Percentiles rank a stretch among this genome's conserved stretches.
These are phyloP conservation scores for Arthrinium phaeospermum DNA, from an alignment of 2,329 filamentous ascomycete genomes.

Conservation along the genomic window DNA sequence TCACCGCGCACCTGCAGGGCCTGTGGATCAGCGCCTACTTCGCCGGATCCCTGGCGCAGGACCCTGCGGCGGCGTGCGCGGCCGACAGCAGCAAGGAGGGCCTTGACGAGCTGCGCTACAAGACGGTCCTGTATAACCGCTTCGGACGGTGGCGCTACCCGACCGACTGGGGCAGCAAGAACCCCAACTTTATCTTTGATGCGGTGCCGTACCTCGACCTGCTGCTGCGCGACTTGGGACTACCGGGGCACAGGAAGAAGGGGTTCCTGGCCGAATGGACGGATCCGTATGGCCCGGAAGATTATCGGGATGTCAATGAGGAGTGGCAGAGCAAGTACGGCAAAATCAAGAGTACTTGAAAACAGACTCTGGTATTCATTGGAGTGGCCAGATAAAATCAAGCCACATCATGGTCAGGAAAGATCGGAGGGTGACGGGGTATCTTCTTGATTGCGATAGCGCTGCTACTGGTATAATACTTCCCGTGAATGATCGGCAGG, in stretches of 20 bases:
- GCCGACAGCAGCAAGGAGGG: constrained; percentile 40
- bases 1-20: constrained; percentile 53
- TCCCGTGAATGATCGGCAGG: no score
- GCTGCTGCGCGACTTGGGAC: constrained; percentile 68
- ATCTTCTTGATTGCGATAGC: no score
- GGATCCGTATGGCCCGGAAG: constrained; percentile 62
- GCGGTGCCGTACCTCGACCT: constrained; percentile 75
- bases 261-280: constrained; percentile 58
- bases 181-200: constrained; percentile 79
- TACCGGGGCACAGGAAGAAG: constrained; percentile 62
- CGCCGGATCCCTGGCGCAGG: constrained; percentile 45
- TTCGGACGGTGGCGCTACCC: constrained; percentile 76
- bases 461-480: no score
- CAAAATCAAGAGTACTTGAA: background rate
- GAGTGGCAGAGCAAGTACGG: constrained; percentile 50
- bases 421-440: no score
- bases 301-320: constrained; percentile 56
- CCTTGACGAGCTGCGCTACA: constrained; percentile 51
- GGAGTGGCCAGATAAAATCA: no score
- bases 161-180: constrained; percentile 64
- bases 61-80: constrained; percentile 19
- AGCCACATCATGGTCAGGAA: no score
- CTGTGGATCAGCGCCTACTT: constrained; percentile 65
- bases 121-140: constrained; percentile 68
- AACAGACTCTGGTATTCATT: no score